Percentiles rank a stretch among this genome's conserved stretches.
phyloP scores from a whole-genome alignment of 139 green algal species.

The Coelastrella sp. region DNA sequence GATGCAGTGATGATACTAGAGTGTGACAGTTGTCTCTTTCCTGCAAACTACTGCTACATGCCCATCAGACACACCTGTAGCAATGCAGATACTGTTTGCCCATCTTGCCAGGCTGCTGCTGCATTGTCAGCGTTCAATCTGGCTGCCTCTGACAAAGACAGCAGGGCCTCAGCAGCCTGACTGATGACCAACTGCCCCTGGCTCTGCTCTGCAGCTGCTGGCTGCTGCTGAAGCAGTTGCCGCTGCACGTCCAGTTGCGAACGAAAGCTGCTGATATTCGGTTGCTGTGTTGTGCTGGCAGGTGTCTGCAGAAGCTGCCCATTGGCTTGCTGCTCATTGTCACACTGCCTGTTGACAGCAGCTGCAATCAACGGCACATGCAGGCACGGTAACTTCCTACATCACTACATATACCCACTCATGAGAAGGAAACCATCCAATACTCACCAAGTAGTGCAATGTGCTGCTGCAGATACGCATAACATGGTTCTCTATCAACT shows the following conservation, averaged over 20 bases:
- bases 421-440: too few relatives aligned
- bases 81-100: background rate
- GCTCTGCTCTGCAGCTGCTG: background rate
- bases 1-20: too few relatives aligned
- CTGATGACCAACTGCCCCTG: background rate
- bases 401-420: too few relatives aligned
- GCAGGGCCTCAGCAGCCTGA: slow-evolving; percentile 11
- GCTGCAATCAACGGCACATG: background rate
- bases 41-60: too few relatives aligned
- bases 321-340: slow-evolving; percentile 39
- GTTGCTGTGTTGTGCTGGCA: background rate
- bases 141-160: slow-evolving; percentile 1
- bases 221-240: slow-evolving; percentile 36
- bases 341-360: background rate
- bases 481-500: too few relatives aligned
- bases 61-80: slow-evolving; percentile 1
- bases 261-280: background rate
- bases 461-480: too few relatives aligned
- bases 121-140: slow-evolving; percentile 1
- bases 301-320: slow-evolving; percentile 21
- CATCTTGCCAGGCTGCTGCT: slow-evolving; percentile 27
- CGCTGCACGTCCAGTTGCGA: background rate
- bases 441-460: too few relatives aligned
- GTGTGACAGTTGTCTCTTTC: too few relatives aligned
- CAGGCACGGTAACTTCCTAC: too few relatives aligned